Conservation (phyloP, 2,329 filamentous ascomycete species). For the Neurospora crassa region DNA sequence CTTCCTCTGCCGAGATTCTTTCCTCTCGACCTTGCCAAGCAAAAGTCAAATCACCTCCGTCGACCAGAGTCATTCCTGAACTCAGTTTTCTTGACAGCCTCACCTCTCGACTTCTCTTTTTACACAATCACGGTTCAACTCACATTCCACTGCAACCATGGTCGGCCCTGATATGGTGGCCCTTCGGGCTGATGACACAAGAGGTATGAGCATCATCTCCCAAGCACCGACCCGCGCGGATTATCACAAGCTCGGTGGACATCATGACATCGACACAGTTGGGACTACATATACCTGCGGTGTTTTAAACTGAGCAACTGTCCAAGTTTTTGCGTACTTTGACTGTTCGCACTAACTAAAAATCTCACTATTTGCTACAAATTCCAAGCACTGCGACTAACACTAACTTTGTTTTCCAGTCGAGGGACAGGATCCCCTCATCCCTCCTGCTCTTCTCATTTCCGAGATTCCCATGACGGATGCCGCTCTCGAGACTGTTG, state of each 20-base stretch:
- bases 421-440: slow-evolving; percentile 86
- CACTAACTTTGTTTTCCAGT: slow-evolving; percentile 42
- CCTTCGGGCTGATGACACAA: slow-evolving; percentile 34
- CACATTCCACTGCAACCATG: slow-evolving; percentile 22
- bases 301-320: not conserved
- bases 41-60: not conserved
- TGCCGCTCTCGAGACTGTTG: slow-evolving; percentile 54
- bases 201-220: slow-evolving; percentile 19
- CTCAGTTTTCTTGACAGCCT: not conserved
- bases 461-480: slow-evolving; percentile 69
- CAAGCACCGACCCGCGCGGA: not conserved
- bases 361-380: not conserved
- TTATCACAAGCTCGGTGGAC: not conserved
- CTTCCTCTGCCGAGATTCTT: slow-evolving; percentile 2
- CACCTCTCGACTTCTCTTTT: not conserved
- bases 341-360: not conserved
- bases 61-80: not conserved
- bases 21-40: not conserved
- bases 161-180: slow-evolving; percentile 31
- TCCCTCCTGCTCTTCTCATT: slow-evolving; percentile 78
- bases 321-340: not conserved
- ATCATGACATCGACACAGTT: not conserved
- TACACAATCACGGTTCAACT: not conserved
- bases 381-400: slow-evolving; percentile 16
- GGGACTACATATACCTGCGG: not conserved